phyloP scores from a whole-genome alignment of 257 asterid genomes.

The Fraxinus quadrangulata region DNA sequence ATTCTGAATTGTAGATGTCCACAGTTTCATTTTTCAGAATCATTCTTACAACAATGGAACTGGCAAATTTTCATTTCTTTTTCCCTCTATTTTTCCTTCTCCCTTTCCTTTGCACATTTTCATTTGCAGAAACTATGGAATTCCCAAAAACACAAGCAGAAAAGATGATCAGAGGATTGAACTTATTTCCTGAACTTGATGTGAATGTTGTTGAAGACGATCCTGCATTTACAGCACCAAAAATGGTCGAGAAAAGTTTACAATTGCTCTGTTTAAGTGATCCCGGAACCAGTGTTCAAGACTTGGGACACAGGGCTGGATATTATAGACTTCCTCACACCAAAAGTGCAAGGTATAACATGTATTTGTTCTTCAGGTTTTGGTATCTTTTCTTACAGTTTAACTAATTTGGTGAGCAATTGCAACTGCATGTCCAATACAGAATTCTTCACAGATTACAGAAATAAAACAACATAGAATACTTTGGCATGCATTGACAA shows the following conservation, averaged over 20 bases:
- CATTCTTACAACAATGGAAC: constrained; percentile 21
- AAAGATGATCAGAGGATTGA: constrained; percentile 48
- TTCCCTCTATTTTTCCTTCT: constrained; percentile 16
- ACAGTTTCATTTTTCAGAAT: not conserved
- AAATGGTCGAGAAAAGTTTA: constrained; percentile 57
- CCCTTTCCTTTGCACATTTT: constrained; percentile 4
- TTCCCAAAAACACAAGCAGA: constrained; percentile 43
- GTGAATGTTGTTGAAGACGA: constrained; percentile 29
- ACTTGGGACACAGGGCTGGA: constrained; percentile 76
- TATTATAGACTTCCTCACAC: constrained; percentile 57
- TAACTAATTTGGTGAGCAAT: not conserved
- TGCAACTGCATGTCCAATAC: not conserved
- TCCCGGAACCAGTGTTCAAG: constrained; percentile 37
- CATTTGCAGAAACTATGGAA: constrained; percentile 22
- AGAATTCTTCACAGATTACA: not conserved
- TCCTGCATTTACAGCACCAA: constrained; percentile 19
- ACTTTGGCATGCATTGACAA: not conserved
- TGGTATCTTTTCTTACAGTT: not conserved
- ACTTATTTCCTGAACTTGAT: constrained; percentile 62
- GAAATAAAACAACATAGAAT: not conserved
- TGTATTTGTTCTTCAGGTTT: not conserved
- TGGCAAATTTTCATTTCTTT: constrained; percentile 8
- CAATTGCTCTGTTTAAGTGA: constrained; percentile 35
- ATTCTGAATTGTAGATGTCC: not conserved
- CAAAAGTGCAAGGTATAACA: constrained; percentile 55